A percentile compares a stretch with the other conserved stretches of the same genome.
Evolutionary conservation across 106 monocot genomes (phyloP).

Genomic region (Allium cepa): DNA sequence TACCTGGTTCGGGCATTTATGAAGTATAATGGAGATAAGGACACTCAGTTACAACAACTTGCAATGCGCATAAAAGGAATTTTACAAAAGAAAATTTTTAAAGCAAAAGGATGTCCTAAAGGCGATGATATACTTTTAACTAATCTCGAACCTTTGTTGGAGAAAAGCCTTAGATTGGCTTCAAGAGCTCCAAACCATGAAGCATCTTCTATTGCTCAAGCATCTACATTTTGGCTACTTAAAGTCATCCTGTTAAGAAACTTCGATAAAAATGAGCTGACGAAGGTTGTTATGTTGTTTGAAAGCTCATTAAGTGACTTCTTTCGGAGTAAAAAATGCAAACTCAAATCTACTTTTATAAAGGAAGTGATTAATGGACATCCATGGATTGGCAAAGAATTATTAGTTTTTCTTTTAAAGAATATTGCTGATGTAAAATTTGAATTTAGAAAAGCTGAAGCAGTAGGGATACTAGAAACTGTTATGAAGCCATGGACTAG

Average conservation of each 20-base stretch:
- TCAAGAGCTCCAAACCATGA: constrained; percentile 55
- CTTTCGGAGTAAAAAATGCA: constrained; percentile 61
- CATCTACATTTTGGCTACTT: constrained; percentile 70
- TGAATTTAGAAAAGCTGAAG: constrained; percentile 66
- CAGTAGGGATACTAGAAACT: constrained; percentile 51
- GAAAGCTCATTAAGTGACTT: constrained; percentile 44
- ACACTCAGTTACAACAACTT: constrained; percentile 39
- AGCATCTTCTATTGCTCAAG: constrained; percentile 54
- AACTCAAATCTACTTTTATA: constrained; percentile 66
- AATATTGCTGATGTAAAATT: constrained; percentile 49
- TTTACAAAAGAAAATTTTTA: constrained; percentile 86
- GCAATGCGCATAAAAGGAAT: constrained; percentile 70
- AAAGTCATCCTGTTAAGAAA: constrained; percentile 63
- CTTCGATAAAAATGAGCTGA: constrained; percentile 36
- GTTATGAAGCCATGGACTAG: constrained; percentile 42
- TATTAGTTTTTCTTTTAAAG: constrained; percentile 69
- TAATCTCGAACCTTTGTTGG: constrained; percentile 43
- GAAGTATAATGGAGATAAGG: constrained; percentile 46
- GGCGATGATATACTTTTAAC: constrained; percentile 37
- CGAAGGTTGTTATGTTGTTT: constrained; percentile 32
- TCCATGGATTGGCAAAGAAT: constrained; percentile 47
- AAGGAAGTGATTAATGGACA: constrained; percentile 70
- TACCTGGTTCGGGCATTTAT: constrained; percentile 59
- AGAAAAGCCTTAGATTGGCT: constrained; percentile 62
- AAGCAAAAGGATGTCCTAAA: constrained; percentile 75